Evolutionary conservation across 1,139 yeast species (phyloP).

Genomic region (Lodderomyces margitis): DNA sequence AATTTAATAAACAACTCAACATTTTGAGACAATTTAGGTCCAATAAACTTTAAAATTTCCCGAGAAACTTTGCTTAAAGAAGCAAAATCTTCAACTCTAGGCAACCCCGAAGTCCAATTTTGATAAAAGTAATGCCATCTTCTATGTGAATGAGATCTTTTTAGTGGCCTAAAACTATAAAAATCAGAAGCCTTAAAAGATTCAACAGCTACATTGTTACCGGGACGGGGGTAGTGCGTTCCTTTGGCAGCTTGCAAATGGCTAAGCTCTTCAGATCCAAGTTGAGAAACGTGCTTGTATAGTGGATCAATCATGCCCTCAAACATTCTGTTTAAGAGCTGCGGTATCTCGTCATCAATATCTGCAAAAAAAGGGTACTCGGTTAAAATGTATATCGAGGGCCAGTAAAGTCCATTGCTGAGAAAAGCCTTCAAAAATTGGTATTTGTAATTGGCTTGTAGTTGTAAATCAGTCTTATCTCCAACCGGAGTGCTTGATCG

Average conservation of each 20-base stretch:
- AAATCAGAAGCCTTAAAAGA: slow-evolving; percentile 14
- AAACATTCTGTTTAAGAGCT: slow-evolving; percentile 50
- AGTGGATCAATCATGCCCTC: slow-evolving; percentile 53
- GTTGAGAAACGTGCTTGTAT: slow-evolving; percentile 24
- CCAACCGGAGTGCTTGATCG: slow-evolving; percentile 17
- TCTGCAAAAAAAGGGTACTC: slow-evolving; percentile 63
- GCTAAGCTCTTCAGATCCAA: slow-evolving; percentile 20
- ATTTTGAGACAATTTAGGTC: slow-evolving; percentile 54
- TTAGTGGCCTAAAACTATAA: slow-evolving; percentile 33
- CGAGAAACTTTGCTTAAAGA: slow-evolving; percentile 48
- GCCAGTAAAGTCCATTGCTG: slow-evolving; percentile 63
- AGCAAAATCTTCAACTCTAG: slow-evolving; percentile 34
- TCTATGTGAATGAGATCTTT: slow-evolving; percentile 28
- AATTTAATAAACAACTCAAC: slow-evolving; percentile 54
- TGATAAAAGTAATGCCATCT: slow-evolving; percentile 48
- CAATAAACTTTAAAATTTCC: slow-evolving; percentile 53
- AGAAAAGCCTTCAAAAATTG: slow-evolving; percentile 54
- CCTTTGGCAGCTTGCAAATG: slow-evolving; percentile 23
- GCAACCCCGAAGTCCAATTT: slow-evolving; percentile 48
- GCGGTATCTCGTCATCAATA: slow-evolving; percentile 52
- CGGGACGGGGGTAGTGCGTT: slow-evolving; percentile 30
- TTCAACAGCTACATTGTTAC: slow-evolving; percentile 31
- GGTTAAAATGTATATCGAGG: slow-evolving; percentile 58
- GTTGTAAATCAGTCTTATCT: slow-evolving; percentile 10
- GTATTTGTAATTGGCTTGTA: slow-evolving; percentile 25